Evolutionary conservation across 805 yeast genomes (phyloP), one percentile per base, ranked within the genome.

Genomic region (Groenewaldozyma salmanticensis): DNA sequence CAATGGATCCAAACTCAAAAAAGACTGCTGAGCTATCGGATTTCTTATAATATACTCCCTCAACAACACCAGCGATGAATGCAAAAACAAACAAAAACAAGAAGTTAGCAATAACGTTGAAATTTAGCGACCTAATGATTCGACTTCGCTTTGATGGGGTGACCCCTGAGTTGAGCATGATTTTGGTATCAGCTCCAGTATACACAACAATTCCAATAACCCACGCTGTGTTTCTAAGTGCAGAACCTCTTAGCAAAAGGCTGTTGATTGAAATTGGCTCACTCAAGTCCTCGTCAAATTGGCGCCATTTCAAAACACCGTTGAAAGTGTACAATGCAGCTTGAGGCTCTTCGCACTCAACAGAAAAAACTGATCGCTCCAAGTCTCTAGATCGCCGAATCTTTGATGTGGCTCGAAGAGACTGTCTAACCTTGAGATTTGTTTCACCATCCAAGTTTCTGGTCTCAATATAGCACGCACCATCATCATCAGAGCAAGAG

Each of bases 401-500:
- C 1, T 67, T 62, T 5, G 66, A 62, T 11, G 85, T 81, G 48
- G 77, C 67, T 13, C 65, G 64, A 27, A 83, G 54, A 4, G 81
- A 65, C 22, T 64, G 66, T 44, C 77, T 73, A 19, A 66, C 64
- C 55, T 82, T 83, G 57, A 82, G 67, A 54, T 79, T 82, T 3
- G 90, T 79, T 59, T 82, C 94, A 47, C 86, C 86, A 52, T 79
- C 86, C 42, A 79, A 62, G 51, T 78, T 79, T 49, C 78, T 75
- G 1, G 86, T 79, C 51, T 79, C 94, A 24, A 81, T 75, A 52
- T 66, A 76, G 57, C 80, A 77, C 40, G 77, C 76, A 42, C 76
- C 77, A 48, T 83, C 92, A 4, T 70, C 69, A 52, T 78, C 85
- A 29, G 84, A 76, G 0, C 88, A 75, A 7, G 86, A 70, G 19